Conservation (phyloP, 345 rosid species). For the Viola odorata region DNA sequence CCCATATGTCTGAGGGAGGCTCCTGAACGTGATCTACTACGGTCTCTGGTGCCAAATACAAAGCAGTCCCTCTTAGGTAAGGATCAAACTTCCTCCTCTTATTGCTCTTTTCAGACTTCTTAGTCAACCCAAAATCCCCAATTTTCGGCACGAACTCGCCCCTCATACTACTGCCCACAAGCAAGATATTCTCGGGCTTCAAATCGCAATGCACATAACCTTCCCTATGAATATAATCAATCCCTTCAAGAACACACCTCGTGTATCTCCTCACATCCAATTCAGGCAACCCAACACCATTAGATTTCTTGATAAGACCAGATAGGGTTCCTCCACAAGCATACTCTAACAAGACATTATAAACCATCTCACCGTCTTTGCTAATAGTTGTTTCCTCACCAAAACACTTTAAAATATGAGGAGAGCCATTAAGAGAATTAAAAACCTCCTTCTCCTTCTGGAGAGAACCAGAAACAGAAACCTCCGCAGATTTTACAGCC, state of each 20-base stretch:
- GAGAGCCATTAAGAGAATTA: no score
- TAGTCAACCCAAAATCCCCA: conserved; percentile 73
- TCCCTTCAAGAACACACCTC: conserved; percentile 25
- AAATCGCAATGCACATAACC: no score
- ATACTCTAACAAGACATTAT: no score
- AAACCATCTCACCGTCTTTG: no score
- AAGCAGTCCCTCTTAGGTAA: conserved; percentile 50
- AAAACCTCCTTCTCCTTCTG: no score
- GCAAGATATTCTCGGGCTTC: conserved; percentile 25
- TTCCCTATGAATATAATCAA: conserved; percentile 47
- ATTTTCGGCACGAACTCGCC: conserved; percentile 31
- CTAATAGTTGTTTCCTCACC: no score
- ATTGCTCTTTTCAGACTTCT: conserved; percentile 19
- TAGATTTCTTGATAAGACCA: no score
- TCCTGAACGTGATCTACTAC: conserved; percentile 49
- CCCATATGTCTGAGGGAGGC: conserved; percentile 71
- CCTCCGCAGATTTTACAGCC: no score
- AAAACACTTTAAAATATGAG: no score
- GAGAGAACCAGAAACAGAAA: no score
- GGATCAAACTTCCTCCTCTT: conserved; percentile 20
- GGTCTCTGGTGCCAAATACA: conserved; percentile 17
- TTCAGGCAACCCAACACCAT: conserved; percentile 38
- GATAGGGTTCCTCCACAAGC: no score
- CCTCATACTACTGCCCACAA: conserved; percentile 24
- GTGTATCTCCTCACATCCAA: conserved; percentile 41